Percentiles rank a stretch among this genome's conserved stretches.
These are phyloP conservation scores for Pythium graminicola DNA, from an alignment of 352 stramenopile species.

Conservation along the genomic window DNA sequence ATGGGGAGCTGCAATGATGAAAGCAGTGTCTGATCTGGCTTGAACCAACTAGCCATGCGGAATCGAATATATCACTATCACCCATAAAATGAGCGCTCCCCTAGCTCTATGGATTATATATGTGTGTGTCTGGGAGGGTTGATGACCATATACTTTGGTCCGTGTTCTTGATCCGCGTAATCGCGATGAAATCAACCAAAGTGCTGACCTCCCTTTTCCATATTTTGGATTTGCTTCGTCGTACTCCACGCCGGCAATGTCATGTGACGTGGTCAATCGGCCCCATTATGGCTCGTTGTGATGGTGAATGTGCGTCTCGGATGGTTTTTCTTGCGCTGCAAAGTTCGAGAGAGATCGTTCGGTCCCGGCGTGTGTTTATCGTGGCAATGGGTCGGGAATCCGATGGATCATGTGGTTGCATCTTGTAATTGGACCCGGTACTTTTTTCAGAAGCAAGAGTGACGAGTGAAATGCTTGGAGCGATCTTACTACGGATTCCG, in stretches of 20 bases:
- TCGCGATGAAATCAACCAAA: slow-evolving; percentile 89
- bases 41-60: slow-evolving; percentile 90
- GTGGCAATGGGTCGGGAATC: slow-evolving; percentile 5
- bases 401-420: slow-evolving; percentile 26
- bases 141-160: slow-evolving; percentile 89
- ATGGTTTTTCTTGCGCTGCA: slow-evolving; percentile 53
- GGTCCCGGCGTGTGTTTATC: slow-evolving; percentile 13
- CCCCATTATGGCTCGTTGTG: slow-evolving; percentile 12
- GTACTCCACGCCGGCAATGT: slow-evolving; percentile 88
- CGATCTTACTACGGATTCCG: slow-evolving; percentile 85
- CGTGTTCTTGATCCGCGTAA: slow-evolving; percentile 89
- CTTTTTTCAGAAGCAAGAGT: slow-evolving; percentile 84
- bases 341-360: slow-evolving; percentile 49
- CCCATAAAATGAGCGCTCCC: slow-evolving; percentile 88
- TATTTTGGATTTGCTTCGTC: slow-evolving; percentile 51
- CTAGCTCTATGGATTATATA: slow-evolving; percentile 1
- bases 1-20: slow-evolving; percentile 73
- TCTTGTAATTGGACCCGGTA: slow-evolving; percentile 85
- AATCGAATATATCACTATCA: slow-evolving; percentile 90
- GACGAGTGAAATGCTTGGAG: slow-evolving; percentile 32
- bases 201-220: slow-evolving; percentile 57
- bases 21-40: slow-evolving; percentile 76
- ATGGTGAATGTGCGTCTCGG: slow-evolving; percentile 5
- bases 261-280: slow-evolving; percentile 34
- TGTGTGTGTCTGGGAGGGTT: slow-evolving; percentile 33